phyloP scores from a whole-genome alignment of 306 rosid species.

The Hippophae gyantsensis region DNA sequence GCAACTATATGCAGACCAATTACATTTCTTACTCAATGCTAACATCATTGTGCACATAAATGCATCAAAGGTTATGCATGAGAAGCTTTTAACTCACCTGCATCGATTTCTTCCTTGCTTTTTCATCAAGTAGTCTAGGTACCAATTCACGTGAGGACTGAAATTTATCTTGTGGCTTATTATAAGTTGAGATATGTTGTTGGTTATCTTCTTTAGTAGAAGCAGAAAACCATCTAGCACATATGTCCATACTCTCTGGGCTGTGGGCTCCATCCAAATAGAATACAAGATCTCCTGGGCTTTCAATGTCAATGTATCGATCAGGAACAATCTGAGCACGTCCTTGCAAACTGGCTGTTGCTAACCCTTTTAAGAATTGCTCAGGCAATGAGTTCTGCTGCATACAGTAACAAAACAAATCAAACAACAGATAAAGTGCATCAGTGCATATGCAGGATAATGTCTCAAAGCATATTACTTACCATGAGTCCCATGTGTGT shows the following conservation, averaged over 20 bases:
- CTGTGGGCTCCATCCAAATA: slow-evolving; percentile 96
- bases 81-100: slow-evolving; percentile 46
- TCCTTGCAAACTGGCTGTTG: slow-evolving; percentile 79
- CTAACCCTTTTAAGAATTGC: slow-evolving; percentile 67
- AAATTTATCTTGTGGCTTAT: slow-evolving; percentile 28
- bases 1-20: too few species aligned
- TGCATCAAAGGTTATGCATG: neutral
- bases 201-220: slow-evolving; percentile 42
- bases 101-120: slow-evolving; percentile 34
- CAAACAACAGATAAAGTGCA: slow-evolving; percentile 15
- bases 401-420: slow-evolving; percentile 19
- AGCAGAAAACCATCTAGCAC: slow-evolving; percentile 82
- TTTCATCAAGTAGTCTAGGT: slow-evolving; percentile 26
- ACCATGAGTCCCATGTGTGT: slow-evolving; percentile 39
- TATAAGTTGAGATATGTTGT: slow-evolving; percentile 25
- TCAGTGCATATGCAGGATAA: slow-evolving; percentile 8
- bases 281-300: slow-evolving; percentile 54
- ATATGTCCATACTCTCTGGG: slow-evolving; percentile 86
- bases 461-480: slow-evolving; percentile 29
- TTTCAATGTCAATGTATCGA: slow-evolving; percentile 30
- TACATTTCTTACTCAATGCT: too few species aligned
- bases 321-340: slow-evolving; percentile 88
- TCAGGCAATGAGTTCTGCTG: slow-evolving; percentile 61
- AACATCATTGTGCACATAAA: too few species aligned
- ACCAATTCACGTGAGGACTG: slow-evolving; percentile 29